Percentiles rank a stretch among this genome's conserved stretches.
These are phyloP conservation scores for Brassica carinata DNA, from an alignment of 345 rosid genomes.

Conservation along the genomic window DNA sequence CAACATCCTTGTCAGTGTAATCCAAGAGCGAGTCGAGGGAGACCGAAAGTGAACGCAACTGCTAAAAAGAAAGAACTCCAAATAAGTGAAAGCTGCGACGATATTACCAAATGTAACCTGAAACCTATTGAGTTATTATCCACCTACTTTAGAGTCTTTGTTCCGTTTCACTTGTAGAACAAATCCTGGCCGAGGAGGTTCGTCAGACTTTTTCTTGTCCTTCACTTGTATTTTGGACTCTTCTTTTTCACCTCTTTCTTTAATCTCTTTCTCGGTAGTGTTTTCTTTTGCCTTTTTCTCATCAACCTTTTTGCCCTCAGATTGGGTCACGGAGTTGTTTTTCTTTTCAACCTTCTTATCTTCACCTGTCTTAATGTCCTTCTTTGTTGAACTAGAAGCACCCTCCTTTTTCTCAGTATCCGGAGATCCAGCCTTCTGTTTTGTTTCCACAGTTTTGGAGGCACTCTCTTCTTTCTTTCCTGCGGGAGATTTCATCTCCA, in stretches of 20 bases:
- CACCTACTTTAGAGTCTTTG: constrained; percentile 74
- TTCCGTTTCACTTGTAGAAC: constrained; percentile 61
- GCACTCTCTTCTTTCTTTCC: constrained; percentile 44
- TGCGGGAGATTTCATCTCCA: constrained; percentile 44
- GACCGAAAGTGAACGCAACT: constrained; percentile 78
- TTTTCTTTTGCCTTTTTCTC: constrained; percentile 50
- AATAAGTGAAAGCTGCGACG: constrained; percentile 2
- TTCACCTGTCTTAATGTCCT: constrained; percentile 42
- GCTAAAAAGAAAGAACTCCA: constrained; percentile 30
- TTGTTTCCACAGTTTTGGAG: constrained; percentile 28
- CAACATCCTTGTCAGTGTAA: constrained; percentile 84
- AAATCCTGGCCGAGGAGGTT: constrained; percentile 85
- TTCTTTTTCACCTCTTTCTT: constrained; percentile 52
- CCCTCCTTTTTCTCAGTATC: constrained; percentile 48
- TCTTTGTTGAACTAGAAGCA: constrained; percentile 43
- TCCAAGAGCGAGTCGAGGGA: constrained; percentile 94
- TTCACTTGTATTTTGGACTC: constrained; percentile 57
- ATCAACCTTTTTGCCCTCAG: constrained; percentile 47
- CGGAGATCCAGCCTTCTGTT: constrained; percentile 38
- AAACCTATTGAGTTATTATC: constrained; percentile 10
- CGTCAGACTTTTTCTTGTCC: constrained; percentile 76
- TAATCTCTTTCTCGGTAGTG: constrained; percentile 49
- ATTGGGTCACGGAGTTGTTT: constrained; percentile 41
- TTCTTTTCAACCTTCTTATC: constrained; percentile 51
- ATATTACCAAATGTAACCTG: not conserved